A percentile compares a stretch with the other conserved stretches of the same genome.
phyloP scores from a whole-genome alignment of 768 basidiomycete genomes.

The Serendipita sp. region DNA sequence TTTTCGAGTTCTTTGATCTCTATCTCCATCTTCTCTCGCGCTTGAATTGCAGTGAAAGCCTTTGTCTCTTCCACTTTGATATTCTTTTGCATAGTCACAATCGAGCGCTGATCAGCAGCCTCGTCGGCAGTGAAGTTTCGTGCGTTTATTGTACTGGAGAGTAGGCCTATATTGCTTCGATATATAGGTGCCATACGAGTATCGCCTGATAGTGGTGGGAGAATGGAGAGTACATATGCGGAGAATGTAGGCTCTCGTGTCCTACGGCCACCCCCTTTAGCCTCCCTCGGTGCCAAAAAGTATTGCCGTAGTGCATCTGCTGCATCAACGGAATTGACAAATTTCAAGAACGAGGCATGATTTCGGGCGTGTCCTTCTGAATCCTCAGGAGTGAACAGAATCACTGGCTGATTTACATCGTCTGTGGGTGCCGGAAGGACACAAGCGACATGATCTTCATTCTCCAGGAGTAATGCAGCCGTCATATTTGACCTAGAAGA shows the following conservation, averaged over 20 bases:
- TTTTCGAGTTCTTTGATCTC: background rate
- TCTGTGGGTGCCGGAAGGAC: background rate
- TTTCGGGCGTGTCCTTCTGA: background rate
- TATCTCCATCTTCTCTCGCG: background rate
- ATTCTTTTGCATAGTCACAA: background rate
- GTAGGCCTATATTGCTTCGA: background rate
- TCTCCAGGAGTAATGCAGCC: background rate
- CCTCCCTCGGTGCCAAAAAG: no score
- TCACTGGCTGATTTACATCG: background rate
- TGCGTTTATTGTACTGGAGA: background rate
- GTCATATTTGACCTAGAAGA: background rate
- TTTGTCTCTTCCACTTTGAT: background rate
- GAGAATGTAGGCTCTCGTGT: background rate
- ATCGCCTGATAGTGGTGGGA: background rate
- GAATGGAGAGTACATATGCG: background rate
- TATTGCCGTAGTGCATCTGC: no score
- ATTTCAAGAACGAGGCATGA: background rate
- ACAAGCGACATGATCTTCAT: background rate
- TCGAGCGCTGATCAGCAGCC: background rate
- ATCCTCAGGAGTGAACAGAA: background rate
- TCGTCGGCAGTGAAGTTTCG: background rate
- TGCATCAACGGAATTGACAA: background rate
- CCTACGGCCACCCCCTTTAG: background rate
- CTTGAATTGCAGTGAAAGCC: background rate
- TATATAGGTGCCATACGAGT: background rate